Evolutionary conservation across 2,329 filamentous ascomycete species (phyloP).

Genomic region (Penicillium concentricum): DNA sequence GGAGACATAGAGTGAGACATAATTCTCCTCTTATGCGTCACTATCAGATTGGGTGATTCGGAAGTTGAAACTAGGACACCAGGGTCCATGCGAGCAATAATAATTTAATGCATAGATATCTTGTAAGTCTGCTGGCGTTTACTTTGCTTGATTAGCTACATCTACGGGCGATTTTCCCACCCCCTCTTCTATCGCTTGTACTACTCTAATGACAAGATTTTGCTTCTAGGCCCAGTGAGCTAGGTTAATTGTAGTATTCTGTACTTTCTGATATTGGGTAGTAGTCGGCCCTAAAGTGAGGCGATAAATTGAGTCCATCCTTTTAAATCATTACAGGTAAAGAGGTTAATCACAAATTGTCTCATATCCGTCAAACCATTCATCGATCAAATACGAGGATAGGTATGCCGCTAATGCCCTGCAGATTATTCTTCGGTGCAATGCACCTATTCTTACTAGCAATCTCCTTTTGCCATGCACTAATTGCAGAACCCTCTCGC

Average conservation of each 20-base stretch:
- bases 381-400: not conserved
- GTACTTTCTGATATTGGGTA: not conserved
- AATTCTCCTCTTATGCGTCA: not conserved
- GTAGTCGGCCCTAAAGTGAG: not conserved
- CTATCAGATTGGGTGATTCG: not conserved
- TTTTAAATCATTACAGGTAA: not conserved
- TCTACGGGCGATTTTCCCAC: not conserved
- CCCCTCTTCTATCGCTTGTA: not conserved
- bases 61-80: not conserved
- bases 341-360: not conserved
- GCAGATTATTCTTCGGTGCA: too few relatives aligned
- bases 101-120: not conserved
- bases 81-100: not conserved
- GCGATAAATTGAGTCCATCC: not conserved
- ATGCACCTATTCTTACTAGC: not conserved
- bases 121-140: not conserved
- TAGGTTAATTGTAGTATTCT: not conserved
- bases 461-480: not conserved
- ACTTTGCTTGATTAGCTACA: not conserved
- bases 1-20: not conserved
- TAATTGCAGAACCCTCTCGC: not conserved
- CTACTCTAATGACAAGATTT: not conserved
- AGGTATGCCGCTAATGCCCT: not conserved
- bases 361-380: not conserved
- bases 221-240: not conserved